These are phyloP conservation scores for Fraxinus dipetala DNA, from an alignment of 305 asterid genomes.

Conservation along the genomic window DNA sequence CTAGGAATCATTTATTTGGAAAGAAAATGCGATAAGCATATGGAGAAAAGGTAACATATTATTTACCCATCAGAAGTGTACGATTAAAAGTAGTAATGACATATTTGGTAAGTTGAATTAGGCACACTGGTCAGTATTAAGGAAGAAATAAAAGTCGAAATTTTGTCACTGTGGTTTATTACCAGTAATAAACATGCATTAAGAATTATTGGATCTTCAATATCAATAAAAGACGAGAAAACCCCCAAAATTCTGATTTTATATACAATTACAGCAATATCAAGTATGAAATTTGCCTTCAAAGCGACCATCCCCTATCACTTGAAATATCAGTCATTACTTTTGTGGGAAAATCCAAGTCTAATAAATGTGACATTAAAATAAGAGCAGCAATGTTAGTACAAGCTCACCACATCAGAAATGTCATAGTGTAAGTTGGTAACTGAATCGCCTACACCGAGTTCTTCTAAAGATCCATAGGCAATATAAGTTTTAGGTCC, in stretches of 20 bases:
- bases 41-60: neutral
- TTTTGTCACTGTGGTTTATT: neutral
- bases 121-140: neutral
- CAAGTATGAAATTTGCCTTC: neutral
- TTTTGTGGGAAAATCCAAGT: neutral
- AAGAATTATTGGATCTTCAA: neutral
- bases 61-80: neutral
- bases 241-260: neutral
- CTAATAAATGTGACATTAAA: constrained; percentile 3
- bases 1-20: neutral
- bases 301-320: neutral
- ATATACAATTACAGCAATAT: neutral
- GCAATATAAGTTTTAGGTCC: constrained; percentile 90
- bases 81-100: neutral
- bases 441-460: constrained; percentile 76
- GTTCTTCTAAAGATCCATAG: constrained; percentile 65
- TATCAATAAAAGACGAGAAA: neutral
- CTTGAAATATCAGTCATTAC: neutral
- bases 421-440: constrained; percentile 74
- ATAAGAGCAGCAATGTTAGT: constrained; percentile 3
- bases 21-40: neutral
- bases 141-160: neutral
- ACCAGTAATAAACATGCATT: neutral
- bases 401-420: constrained; percentile 70
- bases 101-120: neutral